Evolutionary conservation across 345 rosid species (phyloP).

Genomic region (Melastoma malabathricum): DNA sequence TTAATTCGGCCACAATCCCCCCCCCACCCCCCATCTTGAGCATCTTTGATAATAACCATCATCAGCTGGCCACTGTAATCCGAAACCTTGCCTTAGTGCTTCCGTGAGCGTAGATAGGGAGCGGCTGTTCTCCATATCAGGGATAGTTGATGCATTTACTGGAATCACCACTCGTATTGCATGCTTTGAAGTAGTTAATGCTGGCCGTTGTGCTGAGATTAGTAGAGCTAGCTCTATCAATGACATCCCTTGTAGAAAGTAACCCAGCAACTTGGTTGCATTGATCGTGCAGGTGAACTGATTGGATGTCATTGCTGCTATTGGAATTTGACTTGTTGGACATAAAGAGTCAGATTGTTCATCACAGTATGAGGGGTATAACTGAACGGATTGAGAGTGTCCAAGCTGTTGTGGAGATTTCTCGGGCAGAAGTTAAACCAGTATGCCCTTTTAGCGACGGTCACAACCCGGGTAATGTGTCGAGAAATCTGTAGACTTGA

Average conservation of each 20-base stretch:
- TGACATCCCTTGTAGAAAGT: background rate
- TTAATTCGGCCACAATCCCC: constrained; percentile 6
- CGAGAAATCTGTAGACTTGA: background rate
- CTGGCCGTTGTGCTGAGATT: too few species aligned
- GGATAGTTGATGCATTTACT: background rate
- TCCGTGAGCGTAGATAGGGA: background rate
- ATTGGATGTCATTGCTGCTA: background rate
- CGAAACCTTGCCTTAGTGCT: constrained; percentile 8
- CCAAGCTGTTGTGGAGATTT: background rate
- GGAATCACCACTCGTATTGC: constrained; percentile 6
- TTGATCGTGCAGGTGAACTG: constrained; percentile 3
- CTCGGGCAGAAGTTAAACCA: constrained; percentile 1
- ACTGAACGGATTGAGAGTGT: background rate
- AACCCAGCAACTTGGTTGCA: background rate
- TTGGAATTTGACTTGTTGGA: background rate
- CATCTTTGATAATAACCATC: background rate
- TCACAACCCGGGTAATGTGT: background rate
- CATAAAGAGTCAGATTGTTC: constrained; percentile 3
- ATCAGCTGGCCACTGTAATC: constrained; percentile 6
- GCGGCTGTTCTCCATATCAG: background rate
- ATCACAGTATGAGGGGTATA: constrained; percentile 2
- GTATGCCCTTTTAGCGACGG: constrained; percentile 2
- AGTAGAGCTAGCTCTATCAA: background rate
- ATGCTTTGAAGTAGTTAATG: background rate
- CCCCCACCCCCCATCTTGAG: constrained; percentile 7